Base-by-base conservation (phyloP, 495 filamentous ascomycete genomes). In the Penicillium daleae region DNA sequence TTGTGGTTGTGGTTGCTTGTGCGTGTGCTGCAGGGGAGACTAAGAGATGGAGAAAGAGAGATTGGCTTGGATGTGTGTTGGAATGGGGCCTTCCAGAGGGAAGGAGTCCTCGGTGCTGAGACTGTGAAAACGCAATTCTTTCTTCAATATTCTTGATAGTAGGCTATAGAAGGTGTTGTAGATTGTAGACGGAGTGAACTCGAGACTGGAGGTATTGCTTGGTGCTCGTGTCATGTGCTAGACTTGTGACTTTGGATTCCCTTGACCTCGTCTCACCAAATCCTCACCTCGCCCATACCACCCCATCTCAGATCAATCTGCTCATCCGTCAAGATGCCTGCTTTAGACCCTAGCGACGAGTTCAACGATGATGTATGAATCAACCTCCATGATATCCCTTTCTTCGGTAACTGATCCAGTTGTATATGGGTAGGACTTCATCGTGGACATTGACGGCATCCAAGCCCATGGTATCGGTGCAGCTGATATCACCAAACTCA, bases 401-500 rank as follows among this genome's bases (percentile, higher is more conserved):
- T 19, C 3, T 8, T 19, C 15, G 8, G 2, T 6, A 3, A 3
- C 56, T 57, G 26, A 57, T 44, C 40, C 27, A 17, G 6, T 29
- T n/a, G 4, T 17, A 27, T 13, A 24, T 37, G 44, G 6, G 24
- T 52, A 84, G 80, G 71, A 69, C 53, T 86, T 86, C 72, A 90
- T 93, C 67, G 78, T 92, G 33, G 89, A 92, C 60, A 89, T 93
- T 62, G 90, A 93, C 63, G 78, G 76, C 46, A 86, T 93, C 51
- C 90, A 92, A 74, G 80, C 85, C 26, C 89, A 92, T 70, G 90
- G 90, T 26, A 86, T 93, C 59, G 85, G 86, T 29, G 89, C 87
- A 39, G 83, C 87, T 15, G 90, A 93, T 71, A 92, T 93, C 72
- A 82, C 82, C 6, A 93, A 92, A 70, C 75, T 92, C 35, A 92